Base-by-base conservation (phyloP, 2,329 filamentous ascomycete species). In the Grosmannia clavigera region DNA sequence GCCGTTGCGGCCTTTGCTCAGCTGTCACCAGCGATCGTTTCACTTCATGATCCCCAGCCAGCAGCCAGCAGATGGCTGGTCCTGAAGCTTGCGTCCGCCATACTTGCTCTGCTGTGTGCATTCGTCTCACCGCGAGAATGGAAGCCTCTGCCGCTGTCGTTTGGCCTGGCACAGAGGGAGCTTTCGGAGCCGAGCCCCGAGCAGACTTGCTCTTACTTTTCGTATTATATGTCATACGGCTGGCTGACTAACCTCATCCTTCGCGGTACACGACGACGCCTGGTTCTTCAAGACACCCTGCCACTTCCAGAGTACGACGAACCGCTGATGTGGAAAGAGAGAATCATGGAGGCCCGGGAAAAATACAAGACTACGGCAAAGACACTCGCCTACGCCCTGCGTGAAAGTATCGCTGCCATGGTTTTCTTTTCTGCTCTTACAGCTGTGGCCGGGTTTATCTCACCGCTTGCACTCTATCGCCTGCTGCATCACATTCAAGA, bases 271-370 rank as follows among this genome's bases (percentile, higher is more conserved):
- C 73, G 70, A 38, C 70, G 71, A 70, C 74, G 58, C 1, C 70
- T 81, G 59, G 74, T 76, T 31, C 72, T 79, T 64, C 72, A 76
- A 46, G 74, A 76, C 63, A 73, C 81, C 25, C 78, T 78, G 3
- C 72, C 65, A 33, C 68, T 81, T 35, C 77, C 79, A 2, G 81
- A 78, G 77, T 81, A 81, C 63, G 79, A 82, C 58, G 78, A 81
- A 62, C 79, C 79, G 10, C 67, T 76, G 27, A 68, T 79, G 57
- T 73, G 81, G 19, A 70, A 80, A 2, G 69, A 70, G 27, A 73
- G 70, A 60, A 69, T 81, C 12, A 72, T 75, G 31, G 65, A 70
- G 22, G 77, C 78, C 14, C 74, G 79, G 2, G 65, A 66, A 33
- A 73, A 73, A 60, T 73, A 72, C 33, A 72, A 70, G 61, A 74